phyloP scores from a whole-genome alignment of 495 filamentous ascomycete genomes.

The Penicillium waksmanii region DNA sequence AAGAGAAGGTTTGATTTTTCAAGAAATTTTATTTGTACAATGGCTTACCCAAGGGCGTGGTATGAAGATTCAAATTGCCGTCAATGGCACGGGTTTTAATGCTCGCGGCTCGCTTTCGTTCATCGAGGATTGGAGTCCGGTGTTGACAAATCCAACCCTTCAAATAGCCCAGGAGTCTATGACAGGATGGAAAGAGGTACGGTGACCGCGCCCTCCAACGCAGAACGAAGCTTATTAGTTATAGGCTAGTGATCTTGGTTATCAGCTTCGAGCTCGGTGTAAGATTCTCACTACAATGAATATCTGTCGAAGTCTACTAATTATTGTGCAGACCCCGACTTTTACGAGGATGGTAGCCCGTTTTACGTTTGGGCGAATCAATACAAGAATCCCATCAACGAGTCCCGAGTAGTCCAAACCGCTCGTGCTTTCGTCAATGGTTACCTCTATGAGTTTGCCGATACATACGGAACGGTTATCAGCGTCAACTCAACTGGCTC shows the following conservation, averaged over 20 bases:
- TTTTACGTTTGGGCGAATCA: conserved; percentile 63
- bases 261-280: conserved; percentile 26
- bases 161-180: conserved; percentile 56
- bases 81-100: conserved; percentile 37
- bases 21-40: background rate
- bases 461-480: conserved; percentile 51
- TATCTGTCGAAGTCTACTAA: background rate
- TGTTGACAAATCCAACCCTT: conserved; percentile 47
- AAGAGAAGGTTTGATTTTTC: conserved; percentile 39
- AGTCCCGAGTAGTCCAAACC: conserved; percentile 45
- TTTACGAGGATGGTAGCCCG: conserved; percentile 56
- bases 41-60: background rate
- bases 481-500: conserved; percentile 52
- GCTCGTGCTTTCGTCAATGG: conserved; percentile 54
- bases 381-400: conserved; percentile 52
- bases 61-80: conserved; percentile 42
- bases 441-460: conserved; percentile 53
- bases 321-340: conserved; percentile 46
- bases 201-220: conserved; percentile 18
- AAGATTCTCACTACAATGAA: conserved; percentile 2
- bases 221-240: conserved; percentile 19
- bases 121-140: conserved; percentile 55
- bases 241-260: conserved; percentile 25
- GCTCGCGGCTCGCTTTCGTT: conserved; percentile 48
- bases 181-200: conserved; percentile 58